A percentile compares a stretch with the other conserved stretches of the same genome.
These are phyloP conservation scores for Trichoderma sp. DNA, from an alignment of 2,329 filamentous ascomycete species.

Conservation along the genomic window DNA sequence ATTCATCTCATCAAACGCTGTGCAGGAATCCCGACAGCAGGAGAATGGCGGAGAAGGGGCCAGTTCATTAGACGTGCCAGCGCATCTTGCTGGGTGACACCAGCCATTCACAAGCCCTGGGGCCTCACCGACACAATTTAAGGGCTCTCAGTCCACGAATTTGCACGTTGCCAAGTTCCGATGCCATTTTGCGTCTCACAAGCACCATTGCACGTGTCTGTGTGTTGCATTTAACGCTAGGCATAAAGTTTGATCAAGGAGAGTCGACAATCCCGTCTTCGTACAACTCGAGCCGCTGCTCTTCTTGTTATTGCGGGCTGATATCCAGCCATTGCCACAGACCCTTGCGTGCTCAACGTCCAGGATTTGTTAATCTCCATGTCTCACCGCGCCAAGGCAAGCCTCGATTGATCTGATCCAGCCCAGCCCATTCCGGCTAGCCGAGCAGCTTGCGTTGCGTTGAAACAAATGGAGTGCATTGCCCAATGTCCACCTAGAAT, in stretches of 20 bases:
- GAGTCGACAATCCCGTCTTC: background rate
- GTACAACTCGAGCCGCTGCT: background rate
- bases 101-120: conserved; percentile 16
- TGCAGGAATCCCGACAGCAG: conserved; percentile 1
- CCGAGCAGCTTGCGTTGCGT: background rate
- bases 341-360: conserved; percentile 17
- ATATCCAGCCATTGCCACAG: background rate
- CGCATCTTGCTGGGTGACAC: conserved; percentile 19
- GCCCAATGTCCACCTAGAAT: background rate
- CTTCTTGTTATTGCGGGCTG: background rate
- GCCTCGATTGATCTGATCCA: conserved; percentile 17
- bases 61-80: conserved; percentile 18
- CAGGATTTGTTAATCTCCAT: conserved; percentile 7
- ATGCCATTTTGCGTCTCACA: conserved; percentile 1
- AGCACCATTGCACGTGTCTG: background rate
- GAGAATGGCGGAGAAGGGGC: conserved; percentile 2
- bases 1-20: background rate
- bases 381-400: background rate
- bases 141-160: conserved; percentile 11
- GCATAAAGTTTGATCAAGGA: background rate
- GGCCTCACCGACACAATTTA: conserved; percentile 22
- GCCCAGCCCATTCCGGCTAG: conserved; percentile 18
- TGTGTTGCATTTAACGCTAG: background rate
- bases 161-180: conserved; percentile 15
- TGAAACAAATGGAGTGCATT: conserved; percentile 20